These are phyloP conservation scores for Phaeosphaeriaceae sp. DNA, from an alignment of 2,329 filamentous ascomycete species.

Conservation along the genomic window DNA sequence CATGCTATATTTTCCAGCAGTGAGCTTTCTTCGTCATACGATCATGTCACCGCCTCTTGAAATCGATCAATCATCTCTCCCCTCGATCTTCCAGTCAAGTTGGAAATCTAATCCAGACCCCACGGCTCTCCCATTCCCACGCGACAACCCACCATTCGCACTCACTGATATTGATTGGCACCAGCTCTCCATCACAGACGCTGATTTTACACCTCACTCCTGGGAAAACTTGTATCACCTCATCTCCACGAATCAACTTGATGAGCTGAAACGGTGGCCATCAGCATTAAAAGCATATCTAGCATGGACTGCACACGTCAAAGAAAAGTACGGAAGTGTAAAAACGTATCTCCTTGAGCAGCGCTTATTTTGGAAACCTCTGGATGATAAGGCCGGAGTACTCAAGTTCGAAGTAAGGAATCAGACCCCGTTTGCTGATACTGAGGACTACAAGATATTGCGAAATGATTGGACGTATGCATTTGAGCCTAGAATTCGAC, in stretches of 20 bases:
- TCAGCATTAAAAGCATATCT: constrained; percentile 65
- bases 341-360: constrained; percentile 63
- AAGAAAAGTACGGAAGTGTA: constrained; percentile 62
- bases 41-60: constrained; percentile 15
- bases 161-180: constrained; percentile 45
- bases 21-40: not conserved
- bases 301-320: constrained; percentile 63
- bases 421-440: constrained; percentile 60
- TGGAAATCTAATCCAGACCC: constrained; percentile 42
- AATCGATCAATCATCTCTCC: constrained; percentile 34
- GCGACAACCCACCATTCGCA: constrained; percentile 42
- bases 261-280: constrained; percentile 64
- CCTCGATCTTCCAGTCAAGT: constrained; percentile 35
- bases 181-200: constrained; percentile 40
- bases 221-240: constrained; percentile 42
- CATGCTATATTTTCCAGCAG: not conserved
- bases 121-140: constrained; percentile 42
- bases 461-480: constrained; percentile 71
- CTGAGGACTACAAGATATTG: constrained; percentile 62
- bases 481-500: constrained; percentile 59
- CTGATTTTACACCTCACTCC: constrained; percentile 42
- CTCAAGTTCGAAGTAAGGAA: constrained; percentile 53
- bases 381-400: constrained; percentile 18
- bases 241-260: constrained; percentile 59
- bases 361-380: constrained; percentile 59